phyloP scores from a whole-genome alignment of 1,284 basidiomycete species.

The Farysia itapuensis region DNA sequence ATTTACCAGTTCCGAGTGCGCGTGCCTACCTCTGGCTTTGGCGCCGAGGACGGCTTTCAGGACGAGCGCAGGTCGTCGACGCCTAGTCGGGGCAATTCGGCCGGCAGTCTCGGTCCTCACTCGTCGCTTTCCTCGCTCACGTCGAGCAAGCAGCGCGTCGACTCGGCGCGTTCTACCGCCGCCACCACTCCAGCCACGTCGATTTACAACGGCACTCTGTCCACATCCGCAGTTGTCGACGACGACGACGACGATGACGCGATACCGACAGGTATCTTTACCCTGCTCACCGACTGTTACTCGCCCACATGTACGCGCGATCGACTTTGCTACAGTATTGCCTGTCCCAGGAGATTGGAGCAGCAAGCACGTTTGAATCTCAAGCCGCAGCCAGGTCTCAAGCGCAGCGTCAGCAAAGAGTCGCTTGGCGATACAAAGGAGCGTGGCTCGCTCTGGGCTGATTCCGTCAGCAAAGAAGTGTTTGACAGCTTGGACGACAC shows the following conservation, averaged over 20 bases:
- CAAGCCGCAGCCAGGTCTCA: conserved; percentile 86
- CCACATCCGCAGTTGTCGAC: conserved; percentile 24
- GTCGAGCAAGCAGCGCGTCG: conserved; percentile 52
- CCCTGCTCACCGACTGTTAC: conserved; percentile 94
- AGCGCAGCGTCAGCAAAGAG: conserved; percentile 73
- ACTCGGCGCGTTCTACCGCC: conserved; percentile 23
- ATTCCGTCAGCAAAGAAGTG: conserved; percentile 91
- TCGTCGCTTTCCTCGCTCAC: conserved; percentile 34
- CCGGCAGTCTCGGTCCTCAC: conserved; percentile 13
- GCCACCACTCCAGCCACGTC: conserved; percentile 54
- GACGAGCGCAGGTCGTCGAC: conserved; percentile 16
- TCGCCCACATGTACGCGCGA: conserved; percentile 95
- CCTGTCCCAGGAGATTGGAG: conserved; percentile 89
- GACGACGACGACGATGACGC: conserved; percentile 64
- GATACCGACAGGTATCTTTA: conserved; percentile 92
- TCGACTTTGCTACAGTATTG: conserved; percentile 91
- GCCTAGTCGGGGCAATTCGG: conserved; percentile 31
- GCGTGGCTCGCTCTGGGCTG: conserved; percentile 83
- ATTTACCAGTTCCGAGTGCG: conserved; percentile 85
- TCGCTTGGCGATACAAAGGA: conserved; percentile 75
- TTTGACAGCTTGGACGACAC: conserved; percentile 85
- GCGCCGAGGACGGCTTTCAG: conserved; percentile 27
- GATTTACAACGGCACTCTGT: conserved; percentile 25
- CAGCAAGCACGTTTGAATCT: conserved; percentile 84
- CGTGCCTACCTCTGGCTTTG: conserved; percentile 67